Percentiles rank a stretch among this genome's conserved stretches.
Evolutionary conservation across 495 filamentous ascomycete genomes (phyloP).

Genomic region (Venustampulla echinocandica): DNA sequence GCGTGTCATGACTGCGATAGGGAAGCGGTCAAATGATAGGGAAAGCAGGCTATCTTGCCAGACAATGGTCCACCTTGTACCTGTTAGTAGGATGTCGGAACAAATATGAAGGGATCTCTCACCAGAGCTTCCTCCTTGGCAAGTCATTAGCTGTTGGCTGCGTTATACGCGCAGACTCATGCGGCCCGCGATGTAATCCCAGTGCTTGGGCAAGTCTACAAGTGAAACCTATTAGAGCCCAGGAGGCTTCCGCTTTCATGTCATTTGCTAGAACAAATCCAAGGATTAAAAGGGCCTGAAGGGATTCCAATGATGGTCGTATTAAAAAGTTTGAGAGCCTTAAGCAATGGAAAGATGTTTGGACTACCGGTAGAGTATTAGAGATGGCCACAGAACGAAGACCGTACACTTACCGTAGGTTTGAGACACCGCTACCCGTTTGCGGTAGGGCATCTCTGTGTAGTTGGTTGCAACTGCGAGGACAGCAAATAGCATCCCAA

Average conservation of each 20-base stretch:
- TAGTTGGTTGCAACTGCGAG: conserved; percentile 78
- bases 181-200: conserved; percentile 38
- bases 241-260: conserved; percentile 52
- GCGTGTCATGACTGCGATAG: conserved; percentile 20
- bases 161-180: conserved; percentile 23
- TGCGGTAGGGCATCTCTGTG: conserved; percentile 54
- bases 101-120: conserved; percentile 7
- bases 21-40: conserved; percentile 42
- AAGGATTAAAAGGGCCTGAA: conserved; percentile 45
- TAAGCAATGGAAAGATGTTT: conserved; percentile 49
- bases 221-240: conserved; percentile 46
- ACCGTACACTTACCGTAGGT: conserved; percentile 10
- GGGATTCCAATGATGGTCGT: conserved; percentile 48
- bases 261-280: conserved; percentile 48
- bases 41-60: conserved; percentile 51
- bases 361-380: conserved; percentile 33
- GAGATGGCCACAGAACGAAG: neutral
- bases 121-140: conserved; percentile 33
- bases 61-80: conserved; percentile 43
- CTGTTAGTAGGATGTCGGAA: neutral
- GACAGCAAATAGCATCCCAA: conserved; percentile 70
- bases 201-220: conserved; percentile 47
- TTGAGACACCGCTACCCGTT: conserved; percentile 43
- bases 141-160: conserved; percentile 14
- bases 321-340: conserved; percentile 43